Percentiles rank a stretch among this genome's conserved stretches.
Conservation (phyloP, 805 yeast genomes). For the Ogataea kodamae region DNA sequence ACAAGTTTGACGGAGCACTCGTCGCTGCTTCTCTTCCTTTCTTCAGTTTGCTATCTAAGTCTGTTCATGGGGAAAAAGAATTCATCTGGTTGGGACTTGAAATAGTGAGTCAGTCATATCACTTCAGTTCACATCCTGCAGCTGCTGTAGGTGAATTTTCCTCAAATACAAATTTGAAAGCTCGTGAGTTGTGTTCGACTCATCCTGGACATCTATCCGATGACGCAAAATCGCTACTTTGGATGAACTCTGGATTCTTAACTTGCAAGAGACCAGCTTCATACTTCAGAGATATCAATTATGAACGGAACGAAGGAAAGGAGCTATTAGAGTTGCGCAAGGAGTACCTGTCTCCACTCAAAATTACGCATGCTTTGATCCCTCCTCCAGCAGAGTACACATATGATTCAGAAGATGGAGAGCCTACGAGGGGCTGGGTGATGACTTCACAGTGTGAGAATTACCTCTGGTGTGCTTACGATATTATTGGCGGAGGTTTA, state of each 20-base stretch:
- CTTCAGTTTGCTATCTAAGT: constrained; percentile 41
- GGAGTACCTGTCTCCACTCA: constrained; percentile 39
- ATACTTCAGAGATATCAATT: constrained; percentile 37
- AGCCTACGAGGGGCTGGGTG: constrained; percentile 55
- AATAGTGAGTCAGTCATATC: constrained; percentile 50
- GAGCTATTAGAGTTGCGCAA: constrained; percentile 32
- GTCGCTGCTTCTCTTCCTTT: constrained; percentile 42
- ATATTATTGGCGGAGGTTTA: constrained; percentile 47
- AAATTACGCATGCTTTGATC: constrained; percentile 43
- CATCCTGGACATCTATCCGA: constrained; percentile 62
- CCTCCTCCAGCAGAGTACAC: constrained; percentile 49
- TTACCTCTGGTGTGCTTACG: constrained; percentile 62
- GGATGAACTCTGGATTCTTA: constrained; percentile 71
- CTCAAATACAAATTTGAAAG: constrained; percentile 29
- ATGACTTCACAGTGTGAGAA: constrained; percentile 50
- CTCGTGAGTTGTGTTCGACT: constrained; percentile 53
- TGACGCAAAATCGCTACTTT: constrained; percentile 48
- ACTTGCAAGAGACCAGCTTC: constrained; percentile 49
- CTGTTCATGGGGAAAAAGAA: constrained; percentile 79
- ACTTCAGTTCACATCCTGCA: constrained; percentile 50
- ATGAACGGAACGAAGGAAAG: constrained; percentile 27
- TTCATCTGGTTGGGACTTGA: constrained; percentile 70
- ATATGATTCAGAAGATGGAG: constrained; percentile 30
- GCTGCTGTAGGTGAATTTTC: constrained; percentile 49
- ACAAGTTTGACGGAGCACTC: constrained; percentile 48